These are phyloP conservation scores for Diaporthe vexans DNA, from an alignment of 2,329 filamentous ascomycete species.

Conservation along the genomic window DNA sequence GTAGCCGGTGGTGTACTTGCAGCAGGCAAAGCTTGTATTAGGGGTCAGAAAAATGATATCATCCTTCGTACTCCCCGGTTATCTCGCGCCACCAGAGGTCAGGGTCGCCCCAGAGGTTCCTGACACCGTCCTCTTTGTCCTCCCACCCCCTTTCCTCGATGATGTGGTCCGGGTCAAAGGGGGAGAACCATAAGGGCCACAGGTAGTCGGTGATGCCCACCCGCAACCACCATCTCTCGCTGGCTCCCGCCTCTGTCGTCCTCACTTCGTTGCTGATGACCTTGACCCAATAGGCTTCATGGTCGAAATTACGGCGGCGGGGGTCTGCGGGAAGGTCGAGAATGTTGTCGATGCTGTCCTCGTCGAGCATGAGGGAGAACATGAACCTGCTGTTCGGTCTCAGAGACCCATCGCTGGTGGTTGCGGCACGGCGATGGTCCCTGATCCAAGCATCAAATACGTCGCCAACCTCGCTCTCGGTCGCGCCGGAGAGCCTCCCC, in stretches of 20 bases:
- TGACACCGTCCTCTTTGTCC: neutral
- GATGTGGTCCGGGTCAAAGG: neutral
- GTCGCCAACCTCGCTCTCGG: neutral
- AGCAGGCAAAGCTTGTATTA: neutral
- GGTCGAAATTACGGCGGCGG: neutral
- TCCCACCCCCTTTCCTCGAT: neutral
- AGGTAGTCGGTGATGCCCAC: neutral
- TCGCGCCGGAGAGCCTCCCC: neutral
- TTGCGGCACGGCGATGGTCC: neutral
- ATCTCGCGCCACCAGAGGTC: neutral
- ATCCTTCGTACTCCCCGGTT: neutral
- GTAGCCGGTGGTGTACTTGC: neutral
- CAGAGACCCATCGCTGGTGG: neutral
- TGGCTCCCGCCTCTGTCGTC: neutral
- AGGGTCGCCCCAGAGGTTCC: neutral
- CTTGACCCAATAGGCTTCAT: neutral
- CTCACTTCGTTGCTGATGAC: neutral
- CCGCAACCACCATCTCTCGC: neutral
- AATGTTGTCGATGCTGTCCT: neutral
- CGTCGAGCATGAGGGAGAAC: neutral
- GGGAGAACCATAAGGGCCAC: neutral
- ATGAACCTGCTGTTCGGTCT: neutral
- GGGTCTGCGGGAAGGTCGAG: neutral
- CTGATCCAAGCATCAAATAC: constrained; percentile 6
- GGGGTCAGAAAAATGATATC: neutral